A percentile compares a stretch with the other conserved stretches of the same genome.
These are phyloP conservation scores for Asterophora parasitica DNA, from an alignment of 768 basidiomycete species.

Conservation along the genomic window DNA sequence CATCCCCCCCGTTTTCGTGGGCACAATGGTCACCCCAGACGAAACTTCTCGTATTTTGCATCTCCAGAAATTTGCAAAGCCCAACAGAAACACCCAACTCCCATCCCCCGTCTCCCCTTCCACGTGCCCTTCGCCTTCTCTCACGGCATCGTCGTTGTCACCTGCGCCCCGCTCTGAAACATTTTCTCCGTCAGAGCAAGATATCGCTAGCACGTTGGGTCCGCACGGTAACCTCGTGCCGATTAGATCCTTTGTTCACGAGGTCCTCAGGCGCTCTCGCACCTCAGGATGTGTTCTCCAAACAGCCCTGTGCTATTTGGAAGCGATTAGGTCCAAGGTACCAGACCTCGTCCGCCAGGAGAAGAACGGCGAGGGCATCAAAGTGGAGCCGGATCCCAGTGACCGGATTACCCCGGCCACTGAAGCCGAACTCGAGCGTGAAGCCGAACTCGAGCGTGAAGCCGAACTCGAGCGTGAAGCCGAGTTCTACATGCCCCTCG, in stretches of 20 bases:
- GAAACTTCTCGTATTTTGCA: conserved; percentile 9
- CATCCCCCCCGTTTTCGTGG: conserved; percentile 53
- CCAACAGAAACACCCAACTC: conserved; percentile 36
- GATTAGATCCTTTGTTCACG: conserved; percentile 78
- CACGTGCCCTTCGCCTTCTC: conserved; percentile 28
- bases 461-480: conserved; percentile 36
- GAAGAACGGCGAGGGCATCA: conserved; percentile 36
- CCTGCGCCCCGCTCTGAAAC: conserved; percentile 14
- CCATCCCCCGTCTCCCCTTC: conserved; percentile 53
- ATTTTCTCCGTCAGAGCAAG: conserved; percentile 17
- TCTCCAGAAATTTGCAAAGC: conserved; percentile 10
- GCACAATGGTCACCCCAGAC: conserved; percentile 22
- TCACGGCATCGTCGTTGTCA: conserved; percentile 22
- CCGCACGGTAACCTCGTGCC: conserved; percentile 44
- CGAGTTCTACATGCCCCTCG: conserved; percentile 20
- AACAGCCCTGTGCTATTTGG: conserved; percentile 83
- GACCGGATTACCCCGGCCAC: conserved; percentile 39
- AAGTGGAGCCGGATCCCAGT: conserved; percentile 36
- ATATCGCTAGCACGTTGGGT: conserved; percentile 12
- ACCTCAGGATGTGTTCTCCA: conserved; percentile 83
- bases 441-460: too few relatives aligned
- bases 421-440: conserved; percentile 40
- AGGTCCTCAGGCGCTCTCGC: conserved; percentile 81
- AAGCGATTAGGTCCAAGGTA: conserved; percentile 71
- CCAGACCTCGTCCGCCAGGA: conserved; percentile 57